Conservation (phyloP, 257 asterid species). For the Plantago elongata region DNA sequence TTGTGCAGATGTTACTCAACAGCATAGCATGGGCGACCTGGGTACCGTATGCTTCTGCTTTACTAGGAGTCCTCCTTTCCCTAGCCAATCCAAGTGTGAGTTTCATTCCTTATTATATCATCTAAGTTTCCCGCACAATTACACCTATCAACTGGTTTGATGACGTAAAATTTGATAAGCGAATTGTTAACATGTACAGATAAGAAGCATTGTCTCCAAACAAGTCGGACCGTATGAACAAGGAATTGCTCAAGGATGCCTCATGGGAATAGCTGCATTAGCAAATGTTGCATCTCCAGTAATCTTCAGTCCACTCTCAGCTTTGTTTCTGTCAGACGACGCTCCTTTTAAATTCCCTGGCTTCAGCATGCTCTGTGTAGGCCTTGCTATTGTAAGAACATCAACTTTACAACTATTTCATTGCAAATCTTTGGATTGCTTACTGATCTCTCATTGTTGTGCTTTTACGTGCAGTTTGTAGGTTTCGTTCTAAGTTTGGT, state of each 20-base stretch:
- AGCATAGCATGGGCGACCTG: slow-evolving; percentile 71
- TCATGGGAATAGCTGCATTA: slow-evolving; percentile 44
- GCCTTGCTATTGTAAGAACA: slow-evolving; percentile 42
- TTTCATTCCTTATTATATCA: not conserved
- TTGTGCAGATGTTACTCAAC: slow-evolving; percentile 55
- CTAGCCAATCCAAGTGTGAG: slow-evolving; percentile 59
- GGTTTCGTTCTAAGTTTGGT: slow-evolving; percentile 45
- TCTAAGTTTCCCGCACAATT: not conserved
- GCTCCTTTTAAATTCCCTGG: slow-evolving; percentile 58
- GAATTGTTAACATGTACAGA: slow-evolving; percentile 26
- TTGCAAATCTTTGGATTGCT: not conserved
- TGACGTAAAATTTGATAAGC: not conserved
- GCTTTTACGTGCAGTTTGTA: slow-evolving; percentile 37
- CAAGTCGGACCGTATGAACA: slow-evolving; percentile 59
- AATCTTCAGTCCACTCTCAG: slow-evolving; percentile 28
- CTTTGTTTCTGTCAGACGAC: slow-evolving; percentile 42
- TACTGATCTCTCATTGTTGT: not conserved
- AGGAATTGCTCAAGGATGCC: slow-evolving; percentile 78
- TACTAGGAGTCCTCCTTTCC: slow-evolving; percentile 31
- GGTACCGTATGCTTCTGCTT: slow-evolving; percentile 66
- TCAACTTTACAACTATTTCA: not conserved
- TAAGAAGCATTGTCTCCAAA: slow-evolving; percentile 59
- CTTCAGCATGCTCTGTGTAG: slow-evolving; percentile 48
- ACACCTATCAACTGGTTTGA: not conserved
- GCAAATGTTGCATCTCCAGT: slow-evolving; percentile 47